Base-by-base conservation (phyloP, 345 rosid species). In the Eucalyptus lansdowneana region DNA sequence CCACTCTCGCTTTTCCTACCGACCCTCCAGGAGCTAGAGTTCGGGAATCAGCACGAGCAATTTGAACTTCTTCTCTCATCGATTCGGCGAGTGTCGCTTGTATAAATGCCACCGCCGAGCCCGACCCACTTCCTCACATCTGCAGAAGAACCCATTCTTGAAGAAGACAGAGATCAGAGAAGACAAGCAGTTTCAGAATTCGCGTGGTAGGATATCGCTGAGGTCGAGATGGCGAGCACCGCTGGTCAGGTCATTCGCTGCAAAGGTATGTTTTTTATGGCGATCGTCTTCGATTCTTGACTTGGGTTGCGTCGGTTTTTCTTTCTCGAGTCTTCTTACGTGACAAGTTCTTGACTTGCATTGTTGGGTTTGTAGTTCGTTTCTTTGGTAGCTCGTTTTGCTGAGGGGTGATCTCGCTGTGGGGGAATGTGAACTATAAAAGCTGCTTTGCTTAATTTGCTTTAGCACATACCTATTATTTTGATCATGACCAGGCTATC, bases 201-300 rank as follows among this genome's bases (percentile, higher is more conserved):
- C 15, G 83, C 0, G 83, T 11, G 14, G 69, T 25, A 60, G n/a
- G 15, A 40, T 7, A 19, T 4, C 47, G 24, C 47, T 11, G 47
- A 40, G 9, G 47, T 76, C 24, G 83, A 76, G 29, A 90, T 89
- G 94, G 56, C 91, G 40, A 89, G 86, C 90, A 92, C 92, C 14
- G 92, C 60, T 80, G 94, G 92, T 50, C 90, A 93, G 87, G 91
- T 93, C 80, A 93, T 93, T 12, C 94, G 87, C 86, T 93, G 94
- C 92, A 92, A 86, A 86, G 94, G 94, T 93, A 91, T 1, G 83
- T 40, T 76, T 50, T 10, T 14, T 19, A 3, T 49, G 14, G 47
- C 0, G 47, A 40, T 21, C 83, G 15, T 21, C 27, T 40, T 76
- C 83, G 5, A 40, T 76, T 76, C 47, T 76, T 76, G 83, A 40